These are phyloP conservation scores for Hypoxylon perforatum DNA, from an alignment of 495 filamentous ascomycete genomes.

Conservation along the genomic window DNA sequence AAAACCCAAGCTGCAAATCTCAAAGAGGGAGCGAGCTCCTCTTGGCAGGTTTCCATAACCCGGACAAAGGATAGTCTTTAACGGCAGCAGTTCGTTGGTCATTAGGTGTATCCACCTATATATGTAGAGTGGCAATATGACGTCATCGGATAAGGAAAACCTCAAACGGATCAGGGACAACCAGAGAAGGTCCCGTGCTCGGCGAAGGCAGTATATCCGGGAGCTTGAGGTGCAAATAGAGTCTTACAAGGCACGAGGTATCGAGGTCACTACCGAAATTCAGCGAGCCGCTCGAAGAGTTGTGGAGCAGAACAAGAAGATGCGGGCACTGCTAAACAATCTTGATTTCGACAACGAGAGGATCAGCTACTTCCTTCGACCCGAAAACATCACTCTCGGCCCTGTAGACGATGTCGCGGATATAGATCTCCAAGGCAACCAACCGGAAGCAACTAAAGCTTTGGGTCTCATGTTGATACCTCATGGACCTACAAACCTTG, in stretches of 20 bases:
- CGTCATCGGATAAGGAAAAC: slow-evolving; percentile 49
- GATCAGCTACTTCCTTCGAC: slow-evolving; percentile 32
- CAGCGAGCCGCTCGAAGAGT: slow-evolving; percentile 73
- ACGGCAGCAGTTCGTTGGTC: too few species aligned
- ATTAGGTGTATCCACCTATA: not conserved
- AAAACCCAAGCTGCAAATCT: too few species aligned
- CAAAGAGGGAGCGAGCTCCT: too few species aligned
- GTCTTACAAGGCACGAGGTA: slow-evolving; percentile 66
- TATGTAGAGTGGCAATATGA: slow-evolving; percentile 1
- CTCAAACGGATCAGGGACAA: slow-evolving; percentile 77
- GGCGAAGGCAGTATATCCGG: slow-evolving; percentile 78
- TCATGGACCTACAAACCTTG: not conserved
- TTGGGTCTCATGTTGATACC: slow-evolving; percentile 20
- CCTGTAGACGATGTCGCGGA: not conserved
- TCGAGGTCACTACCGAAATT: slow-evolving; percentile 69
- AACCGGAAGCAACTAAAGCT: not conserved
- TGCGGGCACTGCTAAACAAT: slow-evolving; percentile 57
- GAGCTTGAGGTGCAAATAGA: slow-evolving; percentile 74
- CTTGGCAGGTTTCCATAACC: too few species aligned
- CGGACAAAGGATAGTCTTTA: too few species aligned
- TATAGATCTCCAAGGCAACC: not conserved
- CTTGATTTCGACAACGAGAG: slow-evolving; percentile 39
- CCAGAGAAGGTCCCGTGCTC: slow-evolving; percentile 80
- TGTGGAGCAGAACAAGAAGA: slow-evolving; percentile 68
- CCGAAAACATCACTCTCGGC: slow-evolving; percentile 9